A percentile compares a stretch with the other conserved stretches of the same genome.
phyloP scores from a whole-genome alignment of 1,284 basidiomycete genomes.

The Vanrija humicola region DNA sequence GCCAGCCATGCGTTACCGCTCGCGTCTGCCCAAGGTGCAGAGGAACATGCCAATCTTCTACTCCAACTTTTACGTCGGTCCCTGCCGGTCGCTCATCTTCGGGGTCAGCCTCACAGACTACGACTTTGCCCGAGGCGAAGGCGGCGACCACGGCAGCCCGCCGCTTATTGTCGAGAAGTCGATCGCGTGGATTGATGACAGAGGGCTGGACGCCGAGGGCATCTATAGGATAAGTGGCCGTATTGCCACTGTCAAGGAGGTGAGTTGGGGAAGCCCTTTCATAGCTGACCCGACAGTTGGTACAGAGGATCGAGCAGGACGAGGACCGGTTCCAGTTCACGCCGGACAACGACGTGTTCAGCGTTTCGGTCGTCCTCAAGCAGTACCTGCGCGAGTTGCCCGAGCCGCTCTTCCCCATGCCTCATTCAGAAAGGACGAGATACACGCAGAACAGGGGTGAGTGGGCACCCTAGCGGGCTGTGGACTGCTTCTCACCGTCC shows the following conservation, averaged over 20 bases:
- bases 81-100: constrained; percentile 76
- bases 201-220: constrained; percentile 74
- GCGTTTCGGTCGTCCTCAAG: constrained; percentile 88
- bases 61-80: constrained; percentile 59
- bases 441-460: constrained; percentile 71
- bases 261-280: constrained; percentile 42
- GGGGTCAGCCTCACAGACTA: constrained; percentile 90
- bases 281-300: constrained; percentile 55
- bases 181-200: constrained; percentile 74
- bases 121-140: constrained; percentile 71
- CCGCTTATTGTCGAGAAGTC: constrained; percentile 83
- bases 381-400: constrained; percentile 82
- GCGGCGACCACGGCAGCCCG: constrained; percentile 58
- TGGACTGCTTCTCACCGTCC: neutral
- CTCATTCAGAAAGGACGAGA: constrained; percentile 76
- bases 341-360: constrained; percentile 76
- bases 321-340: constrained; percentile 78
- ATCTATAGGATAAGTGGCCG: constrained; percentile 61
- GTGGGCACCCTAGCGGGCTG: constrained; percentile 11
- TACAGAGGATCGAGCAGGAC: constrained; percentile 84
- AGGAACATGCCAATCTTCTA: constrained; percentile 32
- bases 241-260: constrained; percentile 76
- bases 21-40: constrained; percentile 1
- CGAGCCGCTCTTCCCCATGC: constrained; percentile 84
- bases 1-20: constrained; percentile 12